Evolutionary conservation across 305 asterid species (phyloP).

Genomic region (Petunia hybrid): DNA sequence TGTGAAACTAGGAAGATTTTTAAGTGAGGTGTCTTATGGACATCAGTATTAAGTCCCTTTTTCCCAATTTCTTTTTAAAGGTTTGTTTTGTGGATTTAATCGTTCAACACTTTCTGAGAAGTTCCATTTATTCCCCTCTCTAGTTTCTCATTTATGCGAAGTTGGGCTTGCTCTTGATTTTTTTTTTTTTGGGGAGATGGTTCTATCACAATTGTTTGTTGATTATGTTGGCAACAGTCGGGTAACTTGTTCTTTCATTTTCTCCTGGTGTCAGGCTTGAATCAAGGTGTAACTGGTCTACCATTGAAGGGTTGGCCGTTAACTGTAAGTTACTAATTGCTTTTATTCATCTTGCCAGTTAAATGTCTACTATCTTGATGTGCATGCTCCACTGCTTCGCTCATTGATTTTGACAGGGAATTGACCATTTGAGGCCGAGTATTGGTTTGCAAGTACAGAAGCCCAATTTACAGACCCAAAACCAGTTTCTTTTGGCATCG

Average conservation of each 20-base stretch:
- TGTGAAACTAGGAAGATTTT: neutral
- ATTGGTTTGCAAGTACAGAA: conserved; percentile 94
- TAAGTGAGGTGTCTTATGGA: neutral
- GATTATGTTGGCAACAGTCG: neutral
- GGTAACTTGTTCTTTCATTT: neutral
- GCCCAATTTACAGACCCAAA: conserved; percentile 79
- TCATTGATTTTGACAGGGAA: conserved; percentile 60
- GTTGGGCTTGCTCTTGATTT: neutral
- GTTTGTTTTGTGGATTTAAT: neutral
- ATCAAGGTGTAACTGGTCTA: conserved; percentile 40
- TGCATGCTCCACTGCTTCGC: neutral
- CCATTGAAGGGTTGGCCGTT: conserved; percentile 43
- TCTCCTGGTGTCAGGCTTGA: conserved; percentile 33
- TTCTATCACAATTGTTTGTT: conserved; percentile 2
- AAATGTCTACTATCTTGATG: neutral
- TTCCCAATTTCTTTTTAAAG: neutral
- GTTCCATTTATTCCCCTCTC: neutral
- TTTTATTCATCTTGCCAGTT: conserved; percentile 14
- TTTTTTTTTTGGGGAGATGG: neutral
- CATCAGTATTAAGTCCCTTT: conserved; percentile 11
- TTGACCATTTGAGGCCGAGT: conserved; percentile 87
- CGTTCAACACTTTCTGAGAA: neutral
- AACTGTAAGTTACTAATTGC: conserved; percentile 38
- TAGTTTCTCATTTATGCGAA: neutral
- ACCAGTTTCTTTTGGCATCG: conserved; percentile 82